Conservation (phyloP, 2,329 filamentous ascomycete genomes). For the Thielaviopsis populi region DNA sequence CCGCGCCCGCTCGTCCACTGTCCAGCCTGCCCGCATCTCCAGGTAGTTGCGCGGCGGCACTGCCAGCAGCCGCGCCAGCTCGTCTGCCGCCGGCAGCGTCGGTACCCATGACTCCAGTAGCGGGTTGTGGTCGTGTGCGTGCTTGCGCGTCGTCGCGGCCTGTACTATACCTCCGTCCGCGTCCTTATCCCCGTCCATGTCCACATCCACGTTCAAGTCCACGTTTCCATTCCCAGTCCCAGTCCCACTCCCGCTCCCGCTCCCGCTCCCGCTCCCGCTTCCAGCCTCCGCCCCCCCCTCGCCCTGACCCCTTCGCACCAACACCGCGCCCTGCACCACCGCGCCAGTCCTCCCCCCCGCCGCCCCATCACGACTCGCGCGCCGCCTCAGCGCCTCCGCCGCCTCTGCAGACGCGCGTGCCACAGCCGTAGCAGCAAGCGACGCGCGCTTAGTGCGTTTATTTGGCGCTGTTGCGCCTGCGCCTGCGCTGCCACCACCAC, state of each 20-base stretch:
- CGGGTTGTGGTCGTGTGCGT: conserved; percentile 39
- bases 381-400: background rate
- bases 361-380: background rate
- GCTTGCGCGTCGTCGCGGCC: conserved; percentile 20
- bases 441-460: conserved; percentile 9
- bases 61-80: conserved; percentile 48
- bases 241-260: no score
- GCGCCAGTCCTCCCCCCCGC: background rate
- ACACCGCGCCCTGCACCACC: background rate
- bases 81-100: conserved; percentile 39
- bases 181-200: background rate
- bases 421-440: conserved; percentile 25
- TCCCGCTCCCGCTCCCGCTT: background rate
- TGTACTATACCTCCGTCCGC: background rate
- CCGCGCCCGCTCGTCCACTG: conserved; percentile 21
- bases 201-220: background rate
- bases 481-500: background rate
- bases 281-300: background rate
- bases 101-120: conserved; percentile 46
- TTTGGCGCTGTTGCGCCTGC: background rate
- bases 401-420: conserved; percentile 16
- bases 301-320: background rate
- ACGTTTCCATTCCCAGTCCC: background rate
- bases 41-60: conserved; percentile 53
- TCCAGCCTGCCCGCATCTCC: conserved; percentile 40